These are phyloP conservation scores for Microthlaspi erraticum DNA, from an alignment of 345 rosid genomes.

Conservation along the genomic window DNA sequence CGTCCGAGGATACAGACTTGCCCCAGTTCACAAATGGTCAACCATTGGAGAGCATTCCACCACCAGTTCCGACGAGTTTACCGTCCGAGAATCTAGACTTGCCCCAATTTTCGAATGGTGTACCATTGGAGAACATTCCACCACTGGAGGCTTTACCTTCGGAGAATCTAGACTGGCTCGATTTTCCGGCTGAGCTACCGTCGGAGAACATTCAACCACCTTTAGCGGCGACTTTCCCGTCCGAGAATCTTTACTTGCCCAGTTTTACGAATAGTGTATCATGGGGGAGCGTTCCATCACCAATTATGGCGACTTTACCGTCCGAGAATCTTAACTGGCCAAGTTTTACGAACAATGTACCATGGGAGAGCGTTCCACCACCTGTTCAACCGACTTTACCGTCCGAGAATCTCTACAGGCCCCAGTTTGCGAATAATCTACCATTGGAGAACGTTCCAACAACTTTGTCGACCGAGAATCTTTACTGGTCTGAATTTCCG, in stretches of 20 bases:
- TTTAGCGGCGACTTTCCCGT: slow-evolving; percentile 41
- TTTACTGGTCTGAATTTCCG: background rate
- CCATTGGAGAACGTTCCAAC: slow-evolving; percentile 23
- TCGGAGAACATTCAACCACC: slow-evolving; percentile 26
- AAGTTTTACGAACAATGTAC: slow-evolving; percentile 27
- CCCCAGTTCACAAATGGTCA: background rate
- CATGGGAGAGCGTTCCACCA: slow-evolving; percentile 10
- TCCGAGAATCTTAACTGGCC: slow-evolving; percentile 30
- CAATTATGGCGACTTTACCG: slow-evolving; percentile 49
- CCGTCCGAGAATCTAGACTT: slow-evolving; percentile 57
- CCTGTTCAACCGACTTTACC: slow-evolving; percentile 46
- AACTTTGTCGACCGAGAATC: slow-evolving; percentile 16
- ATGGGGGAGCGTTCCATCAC: slow-evolving; percentile 13
- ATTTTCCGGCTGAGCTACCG: background rate
- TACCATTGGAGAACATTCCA: background rate
- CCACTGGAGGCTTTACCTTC: background rate
- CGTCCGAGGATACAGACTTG: background rate
- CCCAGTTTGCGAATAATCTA: slow-evolving; percentile 42
- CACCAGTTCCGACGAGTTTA: background rate
- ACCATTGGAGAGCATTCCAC: too few species aligned
- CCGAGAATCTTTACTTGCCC: background rate
- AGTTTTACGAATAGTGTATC: slow-evolving; percentile 25
- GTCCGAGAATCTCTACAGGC: background rate
- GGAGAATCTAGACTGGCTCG: background rate
- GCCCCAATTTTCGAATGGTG: slow-evolving; percentile 45